phyloP scores from a whole-genome alignment of 2,329 filamentous ascomycete genomes.

The Zasmidium angulare region DNA sequence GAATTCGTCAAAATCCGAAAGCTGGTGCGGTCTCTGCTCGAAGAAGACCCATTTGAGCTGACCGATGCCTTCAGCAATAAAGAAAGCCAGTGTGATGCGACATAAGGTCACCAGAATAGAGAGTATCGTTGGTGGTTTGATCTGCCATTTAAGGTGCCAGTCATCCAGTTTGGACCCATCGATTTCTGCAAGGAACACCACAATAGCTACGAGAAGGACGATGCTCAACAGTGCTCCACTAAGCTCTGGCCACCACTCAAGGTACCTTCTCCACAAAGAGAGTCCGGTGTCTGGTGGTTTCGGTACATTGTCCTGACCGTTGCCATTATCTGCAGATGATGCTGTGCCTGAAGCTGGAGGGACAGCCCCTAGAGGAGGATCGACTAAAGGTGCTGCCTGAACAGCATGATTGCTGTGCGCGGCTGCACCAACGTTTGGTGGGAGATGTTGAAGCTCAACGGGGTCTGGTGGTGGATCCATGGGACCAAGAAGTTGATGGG shows the following conservation, averaged over 20 bases:
- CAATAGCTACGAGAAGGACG: background rate
- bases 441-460: too few species aligned
- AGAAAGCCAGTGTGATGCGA: background rate
- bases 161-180: background rate
- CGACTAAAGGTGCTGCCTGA: too few species aligned
- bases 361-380: too few species aligned
- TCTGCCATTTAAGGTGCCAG: background rate
- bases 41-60: constrained; percentile 17
- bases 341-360: too few species aligned
- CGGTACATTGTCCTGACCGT: too few species aligned
- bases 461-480: too few species aligned
- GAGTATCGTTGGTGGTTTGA: constrained; percentile 2
- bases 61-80: constrained; percentile 9
- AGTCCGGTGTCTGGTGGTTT: too few species aligned
- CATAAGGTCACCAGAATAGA: background rate
- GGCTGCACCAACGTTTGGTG: too few species aligned
- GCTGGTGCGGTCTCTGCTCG: constrained; percentile 3
- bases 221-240: background rate
- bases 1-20: constrained; percentile 5
- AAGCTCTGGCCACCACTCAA: background rate
- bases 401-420: too few species aligned
- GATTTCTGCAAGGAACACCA: background rate
- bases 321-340: too few species aligned
- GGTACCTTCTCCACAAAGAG: too few species aligned
- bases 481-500: too few species aligned